phyloP scores from a whole-genome alignment of 345 rosid species.

The Eucalyptus tenuipes region DNA sequence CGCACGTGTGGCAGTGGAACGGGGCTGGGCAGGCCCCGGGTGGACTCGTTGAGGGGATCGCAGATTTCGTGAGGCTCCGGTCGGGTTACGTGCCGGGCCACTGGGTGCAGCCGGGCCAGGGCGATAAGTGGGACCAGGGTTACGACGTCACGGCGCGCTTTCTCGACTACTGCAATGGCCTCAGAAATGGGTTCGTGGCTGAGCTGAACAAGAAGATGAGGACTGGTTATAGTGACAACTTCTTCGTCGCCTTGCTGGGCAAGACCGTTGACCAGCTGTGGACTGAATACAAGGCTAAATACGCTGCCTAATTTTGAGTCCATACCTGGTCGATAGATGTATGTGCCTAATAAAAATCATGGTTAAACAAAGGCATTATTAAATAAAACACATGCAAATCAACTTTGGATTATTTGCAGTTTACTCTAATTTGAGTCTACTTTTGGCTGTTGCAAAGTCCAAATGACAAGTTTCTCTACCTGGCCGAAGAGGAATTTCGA shows the following conservation, averaged over 20 bases:
- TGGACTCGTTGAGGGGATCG: constrained; percentile 56
- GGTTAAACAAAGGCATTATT: not conserved
- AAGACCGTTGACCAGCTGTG: constrained; percentile 52
- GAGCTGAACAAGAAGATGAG: constrained; percentile 64
- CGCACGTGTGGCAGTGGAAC: constrained; percentile 67
- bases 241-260: constrained; percentile 45
- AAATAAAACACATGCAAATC: not conserved
- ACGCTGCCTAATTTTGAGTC: not conserved
- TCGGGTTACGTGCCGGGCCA: constrained; percentile 39
- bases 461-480: not conserved
- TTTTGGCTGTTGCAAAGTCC: not conserved
- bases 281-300: constrained; percentile 63
- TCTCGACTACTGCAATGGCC: constrained; percentile 46
- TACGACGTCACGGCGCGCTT: constrained; percentile 68
- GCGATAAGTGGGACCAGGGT: constrained; percentile 64
- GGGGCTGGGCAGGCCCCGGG: constrained; percentile 35
- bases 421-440: not conserved
- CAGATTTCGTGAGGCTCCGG: constrained; percentile 57
- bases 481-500: not conserved
- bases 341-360: not conserved
- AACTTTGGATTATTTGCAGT: not conserved
- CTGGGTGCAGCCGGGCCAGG: constrained; percentile 55
- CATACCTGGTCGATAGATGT: not conserved
- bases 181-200: constrained; percentile 55
- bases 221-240: constrained; percentile 22